Base-by-base conservation (phyloP, 108 stramenopile species). In the Ochromonas danica region DNA sequence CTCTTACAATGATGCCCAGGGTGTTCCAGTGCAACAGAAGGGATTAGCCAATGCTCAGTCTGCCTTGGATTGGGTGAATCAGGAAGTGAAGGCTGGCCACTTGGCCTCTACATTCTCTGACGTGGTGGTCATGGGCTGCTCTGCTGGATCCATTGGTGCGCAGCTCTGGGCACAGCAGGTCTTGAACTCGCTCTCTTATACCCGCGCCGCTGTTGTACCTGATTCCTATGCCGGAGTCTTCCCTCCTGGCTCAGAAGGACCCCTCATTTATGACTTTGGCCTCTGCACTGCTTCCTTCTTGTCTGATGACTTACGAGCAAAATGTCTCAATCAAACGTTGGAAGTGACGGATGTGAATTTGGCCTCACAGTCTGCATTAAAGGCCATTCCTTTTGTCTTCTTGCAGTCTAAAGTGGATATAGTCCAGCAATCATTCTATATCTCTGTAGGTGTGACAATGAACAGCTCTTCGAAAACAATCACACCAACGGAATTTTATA, bases 161-260 rank as follows among this genome's bases (percentile, higher is more conserved):
- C 72, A 75, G 40, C 6, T 75, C 36, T 75, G 72, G 72, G 43
- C 40, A 36, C 14, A 33, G 27, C 36, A 39, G 36, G 31, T 75
- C 31, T 22, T 60, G n/a, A 41, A 38, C 14, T 33, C 25, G 36
- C 40, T 75, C 10, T 57, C 43, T 38, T 75, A 41, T 38, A 27
- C 6, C 10, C 25, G 10, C 17, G 72, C 72, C 17, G 36, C 72
- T 36, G 72, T 75, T 31, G 40, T 75, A 3, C 72, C 72, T 31
- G 72, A 75, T 41, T 30, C n/a, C 10, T 75, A 75, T 36, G 72
- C 72, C 30, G 72, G 72, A 6, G 31, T 75, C 17, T 75, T 75
- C 40, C 72, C 72, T 14, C 10, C 3, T 10, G 72, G 72, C 17
- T 33, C 72, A 10, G 6, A 33, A 36, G 72, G 72, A 6, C 72